phyloP scores from a whole-genome alignment of 306 rosid species.

The Psophocarpus tetragonolobus region DNA sequence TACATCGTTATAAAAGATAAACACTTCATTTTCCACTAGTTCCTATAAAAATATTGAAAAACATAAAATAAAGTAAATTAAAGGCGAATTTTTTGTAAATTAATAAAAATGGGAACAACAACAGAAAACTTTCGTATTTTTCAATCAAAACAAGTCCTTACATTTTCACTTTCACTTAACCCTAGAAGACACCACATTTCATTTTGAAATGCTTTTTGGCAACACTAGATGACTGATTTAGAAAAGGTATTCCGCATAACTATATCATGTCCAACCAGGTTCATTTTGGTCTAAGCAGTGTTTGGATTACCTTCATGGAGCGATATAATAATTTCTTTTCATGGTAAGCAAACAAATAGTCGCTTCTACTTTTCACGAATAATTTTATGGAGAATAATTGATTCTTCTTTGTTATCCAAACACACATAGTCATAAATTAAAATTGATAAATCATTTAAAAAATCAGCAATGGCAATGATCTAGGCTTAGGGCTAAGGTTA shows the following conservation, averaged over 20 bases:
- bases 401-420: no score
- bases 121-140: neutral
- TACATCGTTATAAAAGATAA: neutral
- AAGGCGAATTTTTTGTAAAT: neutral
- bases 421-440: no score
- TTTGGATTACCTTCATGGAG: no score
- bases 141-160: neutral
- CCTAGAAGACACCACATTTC: neutral
- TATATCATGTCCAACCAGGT: constrained; percentile 9
- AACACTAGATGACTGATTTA: neutral
- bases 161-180: neutral
- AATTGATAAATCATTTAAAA: no score
- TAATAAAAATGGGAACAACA: neutral
- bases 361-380: no score
- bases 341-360: no score
- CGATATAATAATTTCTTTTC: no score
- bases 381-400: no score
- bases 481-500: no score
- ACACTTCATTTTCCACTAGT: neutral
- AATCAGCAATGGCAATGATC: no score
- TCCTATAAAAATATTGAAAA: neutral
- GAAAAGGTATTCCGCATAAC: neutral
- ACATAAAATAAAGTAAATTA: neutral
- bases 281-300: neutral
- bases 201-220: neutral